Conservation (phyloP, 805 yeast species). For the Candida caryicola region DNA sequence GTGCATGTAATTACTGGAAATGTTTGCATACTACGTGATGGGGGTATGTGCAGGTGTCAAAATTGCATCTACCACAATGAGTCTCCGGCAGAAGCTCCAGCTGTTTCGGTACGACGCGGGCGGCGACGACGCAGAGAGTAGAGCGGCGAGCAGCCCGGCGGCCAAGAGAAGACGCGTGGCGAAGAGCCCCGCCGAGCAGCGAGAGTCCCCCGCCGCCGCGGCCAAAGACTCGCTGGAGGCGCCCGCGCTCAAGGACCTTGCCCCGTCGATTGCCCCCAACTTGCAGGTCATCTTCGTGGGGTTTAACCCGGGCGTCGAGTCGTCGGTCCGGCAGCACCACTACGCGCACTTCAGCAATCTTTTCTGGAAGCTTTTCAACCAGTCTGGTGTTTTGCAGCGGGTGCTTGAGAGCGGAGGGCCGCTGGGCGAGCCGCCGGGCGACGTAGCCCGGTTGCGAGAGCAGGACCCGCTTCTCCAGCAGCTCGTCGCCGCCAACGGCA, state of each 20-base stretch:
- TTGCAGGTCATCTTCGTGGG: constrained; percentile 58
- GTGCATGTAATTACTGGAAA: no score
- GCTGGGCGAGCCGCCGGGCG: neutral
- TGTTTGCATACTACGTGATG: no score
- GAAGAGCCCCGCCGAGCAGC: constrained; percentile 1
- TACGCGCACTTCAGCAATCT: constrained; percentile 69
- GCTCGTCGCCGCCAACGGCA: constrained; percentile 11
- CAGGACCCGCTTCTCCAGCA: constrained; percentile 12
- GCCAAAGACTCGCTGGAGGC: constrained; percentile 2
- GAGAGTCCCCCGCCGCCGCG: neutral
- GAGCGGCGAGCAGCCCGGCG: constrained; percentile 5
- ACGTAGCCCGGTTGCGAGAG: constrained; percentile 3
- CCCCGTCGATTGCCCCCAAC: constrained; percentile 28
- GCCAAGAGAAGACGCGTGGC: constrained; percentile 2
- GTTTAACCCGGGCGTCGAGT: constrained; percentile 66
- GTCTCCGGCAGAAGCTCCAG: constrained; percentile 15
- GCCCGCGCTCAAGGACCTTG: constrained; percentile 26
- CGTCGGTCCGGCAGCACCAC: constrained; percentile 61
- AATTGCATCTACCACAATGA: no score
- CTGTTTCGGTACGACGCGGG: constrained; percentile 15
- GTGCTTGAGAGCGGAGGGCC: constrained; percentile 8
- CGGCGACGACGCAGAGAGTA: neutral
- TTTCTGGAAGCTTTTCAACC: constrained; percentile 65
- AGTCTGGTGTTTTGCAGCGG: constrained; percentile 42
- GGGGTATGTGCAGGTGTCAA: no score